Evolutionary conservation across 2,329 filamentous ascomycete genomes (phyloP).

Genomic region (Neurospora crassa): DNA sequence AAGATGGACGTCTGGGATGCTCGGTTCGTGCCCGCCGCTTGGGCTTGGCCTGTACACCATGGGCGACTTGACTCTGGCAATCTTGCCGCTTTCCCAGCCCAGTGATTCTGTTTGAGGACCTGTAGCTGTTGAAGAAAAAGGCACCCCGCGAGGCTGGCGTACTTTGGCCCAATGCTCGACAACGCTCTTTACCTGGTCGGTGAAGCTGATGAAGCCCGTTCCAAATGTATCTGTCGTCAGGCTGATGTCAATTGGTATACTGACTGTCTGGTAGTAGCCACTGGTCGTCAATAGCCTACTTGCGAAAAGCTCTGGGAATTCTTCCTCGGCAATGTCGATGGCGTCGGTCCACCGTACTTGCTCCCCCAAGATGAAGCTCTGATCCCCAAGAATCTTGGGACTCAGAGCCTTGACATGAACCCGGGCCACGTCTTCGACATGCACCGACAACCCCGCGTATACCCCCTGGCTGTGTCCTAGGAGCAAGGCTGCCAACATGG

Average conservation of each 20-base stretch:
- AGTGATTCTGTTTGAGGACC: background rate
- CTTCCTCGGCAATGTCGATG: conserved; percentile 25
- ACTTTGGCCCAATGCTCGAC: conserved; percentile 16
- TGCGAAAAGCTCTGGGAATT: conserved; percentile 21
- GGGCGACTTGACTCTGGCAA: background rate
- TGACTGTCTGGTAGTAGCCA: conserved; percentile 16
- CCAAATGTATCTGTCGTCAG: conserved; percentile 20
- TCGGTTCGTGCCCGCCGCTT: background rate
- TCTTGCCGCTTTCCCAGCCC: background rate
- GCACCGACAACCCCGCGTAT: conserved; percentile 23
- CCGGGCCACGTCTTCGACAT: conserved; percentile 29
- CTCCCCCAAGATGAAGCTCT: conserved; percentile 23
- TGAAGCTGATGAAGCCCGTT: conserved; percentile 18
- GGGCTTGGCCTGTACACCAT: background rate
- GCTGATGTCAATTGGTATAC: conserved; percentile 21
- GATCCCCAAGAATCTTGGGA: conserved; percentile 21
- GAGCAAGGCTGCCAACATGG: conserved; percentile 24
- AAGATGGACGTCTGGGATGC: background rate
- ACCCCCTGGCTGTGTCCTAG: conserved; percentile 20
- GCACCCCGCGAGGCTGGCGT: background rate
- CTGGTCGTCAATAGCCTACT: conserved; percentile 17
- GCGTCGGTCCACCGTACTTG: conserved; percentile 28
- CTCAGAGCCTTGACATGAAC: conserved; percentile 28
- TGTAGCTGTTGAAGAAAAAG: background rate
- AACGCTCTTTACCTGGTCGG: conserved; percentile 21